Evolutionary conservation across 768 basidiomycete species (phyloP).

Genomic region (Coprinopsis sp.): DNA sequence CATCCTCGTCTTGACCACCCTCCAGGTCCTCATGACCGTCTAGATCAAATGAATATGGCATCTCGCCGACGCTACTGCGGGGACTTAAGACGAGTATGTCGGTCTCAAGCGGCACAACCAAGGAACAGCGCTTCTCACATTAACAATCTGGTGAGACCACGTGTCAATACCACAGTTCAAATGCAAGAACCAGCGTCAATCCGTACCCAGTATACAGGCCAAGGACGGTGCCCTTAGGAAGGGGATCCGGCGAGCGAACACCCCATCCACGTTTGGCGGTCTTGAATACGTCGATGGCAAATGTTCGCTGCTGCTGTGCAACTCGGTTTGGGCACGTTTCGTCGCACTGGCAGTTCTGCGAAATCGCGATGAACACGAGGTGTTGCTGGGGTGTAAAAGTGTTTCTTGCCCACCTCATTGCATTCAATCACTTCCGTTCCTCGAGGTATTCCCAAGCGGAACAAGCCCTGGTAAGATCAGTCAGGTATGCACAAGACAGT

Average conservation of each 20-base stretch:
- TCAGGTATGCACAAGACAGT: background rate
- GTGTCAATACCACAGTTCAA: background rate
- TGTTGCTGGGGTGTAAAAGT: background rate
- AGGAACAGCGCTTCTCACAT: no score
- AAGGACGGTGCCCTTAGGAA: constrained; percentile 54
- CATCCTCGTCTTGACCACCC: background rate
- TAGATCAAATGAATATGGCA: background rate
- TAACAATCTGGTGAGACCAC: no score
- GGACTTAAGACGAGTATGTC: no score
- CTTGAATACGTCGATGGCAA: constrained; percentile 64
- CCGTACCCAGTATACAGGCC: constrained; percentile 69
- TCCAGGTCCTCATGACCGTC: background rate
- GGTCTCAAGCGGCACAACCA: no score
- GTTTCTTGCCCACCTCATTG: constrained; percentile 44
- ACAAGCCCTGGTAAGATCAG: constrained; percentile 39
- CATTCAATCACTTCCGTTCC: constrained; percentile 62
- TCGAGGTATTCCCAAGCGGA: constrained; percentile 36
- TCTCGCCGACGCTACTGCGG: background rate
- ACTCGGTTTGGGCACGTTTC: constrained; percentile 53
- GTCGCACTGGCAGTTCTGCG: constrained; percentile 43
- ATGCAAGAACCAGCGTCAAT: background rate
- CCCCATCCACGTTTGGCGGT: constrained; percentile 62
- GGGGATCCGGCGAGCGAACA: constrained; percentile 38
- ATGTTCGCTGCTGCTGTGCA: constrained; percentile 51
- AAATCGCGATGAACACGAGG: background rate